A percentile compares a stretch with the other conserved stretches of the same genome.
These are phyloP conservation scores for Epithele typhae DNA, from an alignment of 768 basidiomycete species.

Conservation along the genomic window DNA sequence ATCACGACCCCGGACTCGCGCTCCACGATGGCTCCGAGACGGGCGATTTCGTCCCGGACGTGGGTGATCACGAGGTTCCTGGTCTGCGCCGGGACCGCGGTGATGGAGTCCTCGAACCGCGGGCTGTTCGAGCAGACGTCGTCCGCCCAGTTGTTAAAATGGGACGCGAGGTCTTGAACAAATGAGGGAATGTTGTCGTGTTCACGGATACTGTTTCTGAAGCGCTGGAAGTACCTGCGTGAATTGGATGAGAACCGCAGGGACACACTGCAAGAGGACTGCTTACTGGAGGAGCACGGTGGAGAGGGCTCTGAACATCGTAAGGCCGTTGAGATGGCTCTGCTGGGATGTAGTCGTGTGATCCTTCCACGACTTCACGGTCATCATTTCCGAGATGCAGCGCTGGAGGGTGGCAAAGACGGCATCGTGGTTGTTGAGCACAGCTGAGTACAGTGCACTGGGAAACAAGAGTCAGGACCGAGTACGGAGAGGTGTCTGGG, in stretches of 20 bases:
- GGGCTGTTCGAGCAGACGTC: slow-evolving; percentile 17
- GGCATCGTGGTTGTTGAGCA: slow-evolving; percentile 26
- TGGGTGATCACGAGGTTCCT: slow-evolving; percentile 14
- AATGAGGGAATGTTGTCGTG: slow-evolving; percentile 17
- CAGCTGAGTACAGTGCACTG: slow-evolving; percentile 15
- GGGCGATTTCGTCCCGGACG: slow-evolving; percentile 15
- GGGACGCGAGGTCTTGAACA: slow-evolving; percentile 16
- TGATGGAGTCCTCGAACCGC: slow-evolving; percentile 19
- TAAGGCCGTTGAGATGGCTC: slow-evolving; percentile 30
- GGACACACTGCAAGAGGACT: too few species aligned
- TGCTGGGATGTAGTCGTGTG: slow-evolving; percentile 33
- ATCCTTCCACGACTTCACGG: slow-evolving; percentile 12
- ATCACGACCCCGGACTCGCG: slow-evolving; percentile 15
- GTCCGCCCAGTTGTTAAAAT: slow-evolving; percentile 22
- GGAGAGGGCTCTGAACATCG: slow-evolving; percentile 43
- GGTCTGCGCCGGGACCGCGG: background rate
- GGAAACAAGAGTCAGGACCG: too few species aligned
- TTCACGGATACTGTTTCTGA: slow-evolving; percentile 21
- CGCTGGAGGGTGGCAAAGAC: slow-evolving; percentile 38
- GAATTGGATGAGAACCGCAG: background rate
- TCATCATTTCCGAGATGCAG: slow-evolving; percentile 32
- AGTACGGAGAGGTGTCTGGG: background rate
- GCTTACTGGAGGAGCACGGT: slow-evolving; percentile 51
- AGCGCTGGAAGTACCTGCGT: slow-evolving; percentile 26
- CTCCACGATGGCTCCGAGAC: slow-evolving; percentile 21